Conservation (phyloP, 73 alveolate genomes). For the Tetrahymena elliotti region DNA sequence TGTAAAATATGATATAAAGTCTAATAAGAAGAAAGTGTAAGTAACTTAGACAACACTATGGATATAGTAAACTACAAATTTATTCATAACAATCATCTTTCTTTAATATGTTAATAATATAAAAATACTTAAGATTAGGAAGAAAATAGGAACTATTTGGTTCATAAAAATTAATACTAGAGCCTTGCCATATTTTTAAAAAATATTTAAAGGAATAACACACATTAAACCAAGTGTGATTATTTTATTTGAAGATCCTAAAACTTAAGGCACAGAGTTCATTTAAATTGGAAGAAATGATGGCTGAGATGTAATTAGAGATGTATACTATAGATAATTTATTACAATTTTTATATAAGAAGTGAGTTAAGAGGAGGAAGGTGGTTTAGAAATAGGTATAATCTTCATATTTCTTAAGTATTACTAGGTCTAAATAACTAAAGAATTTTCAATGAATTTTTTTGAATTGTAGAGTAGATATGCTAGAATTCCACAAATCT, state of each 20-base stretch:
- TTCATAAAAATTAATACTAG: background rate
- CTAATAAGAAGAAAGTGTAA: background rate
- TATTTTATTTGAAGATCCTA: background rate
- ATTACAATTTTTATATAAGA: background rate
- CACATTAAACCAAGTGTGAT: background rate
- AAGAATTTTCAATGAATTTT: background rate
- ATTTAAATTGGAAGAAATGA: background rate
- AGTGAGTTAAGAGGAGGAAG: background rate
- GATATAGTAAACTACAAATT: background rate
- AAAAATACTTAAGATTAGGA: background rate
- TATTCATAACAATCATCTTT: background rate
- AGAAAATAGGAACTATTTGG: background rate
- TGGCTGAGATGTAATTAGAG: background rate
- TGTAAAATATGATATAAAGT: background rate
- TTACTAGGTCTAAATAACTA: background rate
- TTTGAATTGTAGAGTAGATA: background rate
- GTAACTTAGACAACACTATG: background rate
- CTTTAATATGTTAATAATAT: background rate
- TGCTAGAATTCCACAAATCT: background rate
- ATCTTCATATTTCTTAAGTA: background rate
- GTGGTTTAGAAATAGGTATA: background rate
- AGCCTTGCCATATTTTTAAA: background rate
- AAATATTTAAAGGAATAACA: background rate
- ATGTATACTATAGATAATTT: background rate
- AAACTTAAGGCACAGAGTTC: background rate